Base-by-base conservation (phyloP, 2,329 filamentous ascomycete species). In the Penicillium vulpinum region DNA sequence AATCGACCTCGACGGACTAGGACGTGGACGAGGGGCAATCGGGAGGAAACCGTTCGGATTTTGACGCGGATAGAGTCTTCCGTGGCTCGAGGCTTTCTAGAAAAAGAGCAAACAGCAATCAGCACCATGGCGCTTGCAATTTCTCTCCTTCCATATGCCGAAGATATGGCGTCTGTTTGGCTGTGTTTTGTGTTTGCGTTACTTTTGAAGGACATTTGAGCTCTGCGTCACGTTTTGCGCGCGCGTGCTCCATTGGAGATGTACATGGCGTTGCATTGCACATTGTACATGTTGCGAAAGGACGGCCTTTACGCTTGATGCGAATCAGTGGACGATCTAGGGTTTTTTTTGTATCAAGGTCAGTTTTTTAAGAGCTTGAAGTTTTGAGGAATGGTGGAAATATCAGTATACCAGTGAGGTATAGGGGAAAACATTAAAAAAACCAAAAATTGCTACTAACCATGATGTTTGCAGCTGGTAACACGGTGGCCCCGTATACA, bases 401-500 rank as follows among this genome's bases (percentile, higher is more conserved):
- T n/a, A n/a, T n/a, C n/a, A 6, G 39, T 43, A 28, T 43, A 26
- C 8, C 2, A 28, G 22, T 2, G 24, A 28, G 16, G 24, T 28
- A 44, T 28, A 10, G 40, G 24, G 5, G 13, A 29, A 18, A 21
- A 6, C n/a, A n/a, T n/a, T n/a, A n/a, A 3, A 5, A 3, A 5
- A 16, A 10, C 2, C 18, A 26, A 1, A 0, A 31, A 18, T 24
- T 38, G n/a, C n/a, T 63, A 83, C 88, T 82, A 84, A 96, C 92
- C 91, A 77, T 86, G 84, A 78, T 97, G 93, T 77, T 92, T 91
- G 81, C 93, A 97, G 73, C 92, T 96, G 84, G 92, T 96, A 73
- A 97, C 93, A 74, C 93, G 90, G 80, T 97, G 93, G 70, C 93
- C 93, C 77, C 93, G 89, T 73, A 97, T 91, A 79, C 93, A 97